A percentile compares a stretch with the other conserved stretches of the same genome.
These are phyloP conservation scores for Auricularia auricula-judae DNA, from an alignment of 768 basidiomycete genomes.

Conservation along the genomic window DNA sequence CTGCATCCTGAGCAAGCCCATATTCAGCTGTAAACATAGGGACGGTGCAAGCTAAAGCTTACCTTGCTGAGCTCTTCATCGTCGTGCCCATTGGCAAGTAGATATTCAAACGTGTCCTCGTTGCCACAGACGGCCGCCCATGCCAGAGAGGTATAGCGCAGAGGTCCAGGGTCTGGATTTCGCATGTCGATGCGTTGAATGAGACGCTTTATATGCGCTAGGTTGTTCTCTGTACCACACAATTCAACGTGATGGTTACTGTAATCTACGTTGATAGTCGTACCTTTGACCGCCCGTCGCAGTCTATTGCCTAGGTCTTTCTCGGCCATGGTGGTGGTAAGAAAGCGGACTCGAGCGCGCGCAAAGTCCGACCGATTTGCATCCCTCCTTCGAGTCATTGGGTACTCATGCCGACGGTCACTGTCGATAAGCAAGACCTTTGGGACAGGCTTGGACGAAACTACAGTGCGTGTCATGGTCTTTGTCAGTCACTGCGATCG, in stretches of 20 bases:
- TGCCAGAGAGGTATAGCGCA: constrained; percentile 76
- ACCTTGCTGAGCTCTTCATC: constrained; percentile 89
- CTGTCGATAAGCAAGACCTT: constrained; percentile 92
- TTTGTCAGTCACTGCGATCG: constrained; percentile 8
- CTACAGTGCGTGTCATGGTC: constrained; percentile 47
- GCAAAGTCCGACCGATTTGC: not conserved
- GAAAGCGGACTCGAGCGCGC: not conserved
- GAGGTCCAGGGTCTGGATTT: constrained; percentile 70
- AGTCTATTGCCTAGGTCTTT: constrained; percentile 67
- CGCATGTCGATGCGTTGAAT: constrained; percentile 80
- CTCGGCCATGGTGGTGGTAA: constrained; percentile 54
- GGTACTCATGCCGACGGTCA: constrained; percentile 75
- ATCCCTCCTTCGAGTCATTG: not conserved
- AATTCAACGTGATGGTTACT: constrained; percentile 8
- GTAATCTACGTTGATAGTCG: constrained; percentile 4
- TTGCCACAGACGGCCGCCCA: constrained; percentile 86
- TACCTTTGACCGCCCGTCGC: constrained; percentile 72
- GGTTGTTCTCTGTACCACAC: constrained; percentile 68
- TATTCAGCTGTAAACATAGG: not conserved
- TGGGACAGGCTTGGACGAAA: constrained; percentile 74
- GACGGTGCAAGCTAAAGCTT: constrained; percentile 14
- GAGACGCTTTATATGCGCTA: constrained; percentile 83
- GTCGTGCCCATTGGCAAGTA: constrained; percentile 79
- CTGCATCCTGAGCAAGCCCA: constrained; percentile 53
- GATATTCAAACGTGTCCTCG: constrained; percentile 88